Base-by-base conservation (phyloP, 2,329 filamentous ascomycete species). In the Ascochyta pisi region DNA sequence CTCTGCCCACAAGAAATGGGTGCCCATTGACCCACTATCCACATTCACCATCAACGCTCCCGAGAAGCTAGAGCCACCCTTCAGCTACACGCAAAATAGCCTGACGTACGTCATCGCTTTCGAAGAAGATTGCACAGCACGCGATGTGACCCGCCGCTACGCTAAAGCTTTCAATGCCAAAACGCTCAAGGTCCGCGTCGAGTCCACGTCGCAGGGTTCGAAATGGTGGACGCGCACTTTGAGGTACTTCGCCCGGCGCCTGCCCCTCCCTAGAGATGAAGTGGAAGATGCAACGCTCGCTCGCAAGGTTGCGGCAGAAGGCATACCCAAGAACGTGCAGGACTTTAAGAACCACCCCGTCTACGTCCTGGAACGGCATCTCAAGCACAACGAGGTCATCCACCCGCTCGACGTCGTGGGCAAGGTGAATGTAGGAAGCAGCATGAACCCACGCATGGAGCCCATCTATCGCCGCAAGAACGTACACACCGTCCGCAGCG, bases 141-240 rank as follows among this genome's bases (percentile, higher is more conserved):
- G 85, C 67, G 95, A 99, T 68, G 91, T 99, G 0, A 99, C 95
- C 0, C 84, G 87, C 51, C 86, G 95, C 15, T 99, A 99, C 70
- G 84, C 88, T 1, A 96, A 95, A 74, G 89, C 89, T 0, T 98
- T 89, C 76, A 95, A 92, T 65, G 90, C 93, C 22, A 98, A 98
- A 76, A 96, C 93, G 1, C 84, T 91, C 22, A 92, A 87, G 61
- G 76, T 85, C 55, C 87, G 95, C n/a, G 83, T 99, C 1, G 95
- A 98, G 62, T 79, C 76, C 31, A 86, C 83, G 1, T 78, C 81
- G 41, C 76, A 79, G 38, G 86, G 86, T 2, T 75, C 79, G 19
- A 60, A 60, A 39, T 89, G 87, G 87, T 85, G 82, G 79, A 74
- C 76, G 27, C 77, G 73, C 55, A 81, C 72, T 40, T 81, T 79